Percentiles rank a stretch among this genome's conserved stretches.
phyloP scores from a whole-genome alignment of 345 rosid genomes.

The Syzygium aqueum region DNA sequence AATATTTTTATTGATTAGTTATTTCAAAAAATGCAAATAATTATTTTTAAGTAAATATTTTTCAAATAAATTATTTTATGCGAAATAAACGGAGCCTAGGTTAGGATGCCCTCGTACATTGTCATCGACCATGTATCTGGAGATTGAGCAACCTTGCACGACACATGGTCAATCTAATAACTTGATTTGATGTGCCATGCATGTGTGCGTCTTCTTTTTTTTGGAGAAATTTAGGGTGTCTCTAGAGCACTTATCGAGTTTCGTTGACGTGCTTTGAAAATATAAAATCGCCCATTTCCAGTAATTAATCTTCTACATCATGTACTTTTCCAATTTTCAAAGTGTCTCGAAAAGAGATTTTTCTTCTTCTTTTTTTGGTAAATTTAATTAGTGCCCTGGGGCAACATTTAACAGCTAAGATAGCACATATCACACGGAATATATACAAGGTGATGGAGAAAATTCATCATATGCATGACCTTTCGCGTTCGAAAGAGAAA shows the following conservation, averaged over 20 bases:
- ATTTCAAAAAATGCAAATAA: neutral
- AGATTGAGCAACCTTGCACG: neutral
- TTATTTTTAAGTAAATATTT: neutral
- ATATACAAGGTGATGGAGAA: neutral
- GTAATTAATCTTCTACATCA: neutral
- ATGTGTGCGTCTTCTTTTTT: neutral
- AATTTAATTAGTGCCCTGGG: neutral
- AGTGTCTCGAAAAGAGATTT: neutral
- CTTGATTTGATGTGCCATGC: neutral
- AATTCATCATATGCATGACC: neutral
- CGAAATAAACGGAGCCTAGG: rapidly evolving
- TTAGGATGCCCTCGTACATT: neutral
- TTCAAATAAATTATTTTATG: rapidly evolving
- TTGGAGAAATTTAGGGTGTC: neutral
- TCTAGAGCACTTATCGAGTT: neutral
- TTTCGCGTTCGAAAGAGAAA: neutral
- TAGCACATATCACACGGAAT: neutral
- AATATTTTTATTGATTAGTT: neutral
- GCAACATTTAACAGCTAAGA: neutral
- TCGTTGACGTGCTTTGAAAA: neutral
- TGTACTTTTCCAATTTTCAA: neutral
- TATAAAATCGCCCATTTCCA: neutral
- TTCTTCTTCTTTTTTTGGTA: rapidly evolving
- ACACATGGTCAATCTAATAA: neutral
- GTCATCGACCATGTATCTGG: rapidly evolving